phyloP scores from a whole-genome alignment of 106 monocot genomes.

The Alisma plantagoaquatica region DNA sequence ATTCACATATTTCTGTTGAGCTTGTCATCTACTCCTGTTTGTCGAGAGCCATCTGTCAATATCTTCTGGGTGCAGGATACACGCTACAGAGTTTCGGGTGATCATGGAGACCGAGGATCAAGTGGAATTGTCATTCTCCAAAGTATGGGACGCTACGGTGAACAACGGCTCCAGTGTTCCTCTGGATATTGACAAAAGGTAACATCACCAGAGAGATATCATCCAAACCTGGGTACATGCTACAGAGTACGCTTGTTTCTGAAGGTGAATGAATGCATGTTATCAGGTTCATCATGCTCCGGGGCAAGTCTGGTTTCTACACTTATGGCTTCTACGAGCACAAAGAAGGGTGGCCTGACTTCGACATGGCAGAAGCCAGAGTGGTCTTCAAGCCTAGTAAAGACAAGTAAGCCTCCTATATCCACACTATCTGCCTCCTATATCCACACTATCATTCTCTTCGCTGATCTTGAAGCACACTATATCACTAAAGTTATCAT shows the following conservation, averaged over 20 bases:
- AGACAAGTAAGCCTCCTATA: constrained; percentile 6
- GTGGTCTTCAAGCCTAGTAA: constrained; percentile 4
- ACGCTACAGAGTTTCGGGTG: constrained; percentile 9
- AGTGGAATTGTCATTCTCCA: constrained; percentile 16
- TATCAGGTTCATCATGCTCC: constrained; percentile 9
- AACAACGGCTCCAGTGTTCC: constrained; percentile 1
- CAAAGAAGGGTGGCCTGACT: constrained; percentile 6
- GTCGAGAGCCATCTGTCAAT: too few relatives aligned
- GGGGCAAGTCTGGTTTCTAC: constrained; percentile 5
- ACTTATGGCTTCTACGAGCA: constrained; percentile 4
- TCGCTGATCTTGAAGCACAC: too few relatives aligned
- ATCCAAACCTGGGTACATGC: too few relatives aligned
- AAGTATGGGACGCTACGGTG: constrained; percentile 9
- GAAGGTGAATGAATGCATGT: too few relatives aligned
- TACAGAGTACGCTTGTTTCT: too few relatives aligned
- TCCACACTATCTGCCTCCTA: too few relatives aligned
- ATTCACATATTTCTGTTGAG: too few relatives aligned
- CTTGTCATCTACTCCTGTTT: too few relatives aligned
- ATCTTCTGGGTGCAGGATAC: constrained; percentile 16
- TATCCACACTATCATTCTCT: too few relatives aligned
- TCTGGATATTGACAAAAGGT: constrained; percentile 17
- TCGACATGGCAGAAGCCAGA: background rate
- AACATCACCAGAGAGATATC: too few relatives aligned
- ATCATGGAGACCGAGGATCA: constrained; percentile 15
- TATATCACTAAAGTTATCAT: too few relatives aligned